Evolutionary conservation across 257 asterid genomes (phyloP), one percentile per base, ranked within the genome.

Genomic region (Solanum arcanum): DNA sequence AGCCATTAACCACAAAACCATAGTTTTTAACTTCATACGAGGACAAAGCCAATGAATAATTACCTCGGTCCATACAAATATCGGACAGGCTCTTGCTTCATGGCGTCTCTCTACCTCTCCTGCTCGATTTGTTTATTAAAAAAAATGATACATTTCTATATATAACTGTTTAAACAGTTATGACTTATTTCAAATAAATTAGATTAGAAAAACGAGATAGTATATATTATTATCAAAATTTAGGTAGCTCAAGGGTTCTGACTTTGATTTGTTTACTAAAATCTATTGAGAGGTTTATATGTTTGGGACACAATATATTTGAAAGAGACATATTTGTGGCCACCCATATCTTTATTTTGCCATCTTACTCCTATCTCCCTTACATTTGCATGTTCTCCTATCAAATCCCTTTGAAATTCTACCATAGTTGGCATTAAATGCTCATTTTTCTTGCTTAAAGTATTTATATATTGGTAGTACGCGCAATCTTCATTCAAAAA

Each of bases 41-140:
- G 87, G 94, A 95, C 93, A 92, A 91, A 88, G 84, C 25, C 59
- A 92, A 87, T 89, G 87, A 90, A 89, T 75, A 74, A 37, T 90
- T 70, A 91, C 94, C 95, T 93, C 88, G 95, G 86, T 92, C 89
- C 82, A 49, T 89, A 64, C 93, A 93, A 94, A 88, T 73, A 29
- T 87, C 39, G 72, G 94, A 92, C 93, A 91, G 91, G 93, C 94
- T 91, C 95, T 93, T 94, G 93, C 94, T 93, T 94, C 93, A 31
- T 91, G 90, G 95, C 37, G 88, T 93, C 90, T 88, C 93, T 86
- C 72, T 88, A 89, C 89, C 84, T 86, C 0, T 37, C 2, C 11
- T 9, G 0, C 10, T 52, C 62, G 62, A 52, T 52, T 16, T 47
- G 39, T 37, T 37, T 37, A 37, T 37, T 37, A 37, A 37, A 37